Percentiles rank a stretch among this genome's conserved stretches.
Conservation (phyloP, 495 filamentous ascomycete species). For the Hyaloscypha bicolor region DNA sequence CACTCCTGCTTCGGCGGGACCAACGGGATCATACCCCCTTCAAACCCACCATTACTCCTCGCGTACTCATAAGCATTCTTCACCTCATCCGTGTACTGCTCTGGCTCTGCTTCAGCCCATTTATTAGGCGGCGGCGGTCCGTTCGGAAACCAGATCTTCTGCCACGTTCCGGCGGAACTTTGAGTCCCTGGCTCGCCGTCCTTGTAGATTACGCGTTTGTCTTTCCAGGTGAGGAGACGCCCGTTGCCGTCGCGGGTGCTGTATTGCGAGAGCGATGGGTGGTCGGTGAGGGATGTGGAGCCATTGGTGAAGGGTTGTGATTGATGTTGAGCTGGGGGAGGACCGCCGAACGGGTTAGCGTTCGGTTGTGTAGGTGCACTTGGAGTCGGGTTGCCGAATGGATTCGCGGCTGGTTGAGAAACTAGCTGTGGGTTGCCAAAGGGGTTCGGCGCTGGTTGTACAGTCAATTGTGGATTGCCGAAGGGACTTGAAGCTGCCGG, state of each 20-base stretch:
- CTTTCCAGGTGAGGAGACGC: slow-evolving; percentile 29
- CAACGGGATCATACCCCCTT: slow-evolving; percentile 28
- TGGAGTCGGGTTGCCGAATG: slow-evolving; percentile 7
- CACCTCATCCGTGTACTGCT: slow-evolving; percentile 24
- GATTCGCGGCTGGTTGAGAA: slow-evolving; percentile 15
- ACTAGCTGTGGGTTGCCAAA: slow-evolving; percentile 12
- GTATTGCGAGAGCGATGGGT: slow-evolving; percentile 26
- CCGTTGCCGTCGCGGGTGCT: slow-evolving; percentile 17
- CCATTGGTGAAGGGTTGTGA: neutral
- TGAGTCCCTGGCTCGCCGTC: slow-evolving; percentile 20
- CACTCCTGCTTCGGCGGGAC: slow-evolving; percentile 33
- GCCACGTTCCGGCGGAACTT: slow-evolving; percentile 23
- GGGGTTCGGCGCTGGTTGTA: neutral
- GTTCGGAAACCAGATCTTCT: slow-evolving; percentile 35
- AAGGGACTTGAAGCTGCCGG: slow-evolving; percentile 5
- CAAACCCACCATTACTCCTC: slow-evolving; percentile 22
- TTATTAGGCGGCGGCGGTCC: slow-evolving; percentile 24
- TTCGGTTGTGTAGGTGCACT: neutral
- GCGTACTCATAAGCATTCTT: slow-evolving; percentile 23
- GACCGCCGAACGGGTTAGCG: no score
- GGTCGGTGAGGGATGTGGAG: neutral
- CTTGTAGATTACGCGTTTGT: slow-evolving; percentile 29
- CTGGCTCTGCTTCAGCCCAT: slow-evolving; percentile 20
- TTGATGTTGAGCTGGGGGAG: neutral
- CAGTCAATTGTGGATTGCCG: neutral